Evolutionary conservation across 2,329 filamentous ascomycete species (phyloP).

Genomic region (Cadophora sp.): DNA sequence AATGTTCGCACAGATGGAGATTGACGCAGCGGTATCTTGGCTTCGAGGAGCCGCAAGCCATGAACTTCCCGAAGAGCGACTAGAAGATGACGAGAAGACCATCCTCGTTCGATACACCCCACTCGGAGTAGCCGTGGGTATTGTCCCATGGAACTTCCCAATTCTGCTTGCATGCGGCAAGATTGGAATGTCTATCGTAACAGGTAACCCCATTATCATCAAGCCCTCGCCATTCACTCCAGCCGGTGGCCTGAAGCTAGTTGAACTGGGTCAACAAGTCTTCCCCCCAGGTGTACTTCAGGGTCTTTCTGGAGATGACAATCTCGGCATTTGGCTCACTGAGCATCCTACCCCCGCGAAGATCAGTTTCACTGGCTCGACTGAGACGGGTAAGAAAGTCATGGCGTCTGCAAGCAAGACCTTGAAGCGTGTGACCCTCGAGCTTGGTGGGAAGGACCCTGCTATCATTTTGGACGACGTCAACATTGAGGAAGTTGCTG

Average conservation of each 20-base stretch:
- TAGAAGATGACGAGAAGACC: slow-evolving; percentile 39
- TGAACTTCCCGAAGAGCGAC: slow-evolving; percentile 23
- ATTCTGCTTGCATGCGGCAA: slow-evolving; percentile 57
- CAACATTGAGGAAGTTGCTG: slow-evolving; percentile 50
- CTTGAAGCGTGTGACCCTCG: slow-evolving; percentile 67
- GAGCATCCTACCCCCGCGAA: slow-evolving; percentile 60
- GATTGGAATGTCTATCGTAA: slow-evolving; percentile 55
- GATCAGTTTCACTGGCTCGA: slow-evolving; percentile 75
- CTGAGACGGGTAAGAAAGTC: slow-evolving; percentile 70
- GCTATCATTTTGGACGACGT: slow-evolving; percentile 68
- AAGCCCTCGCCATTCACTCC: slow-evolving; percentile 65
- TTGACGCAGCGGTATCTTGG: slow-evolving; percentile 18
- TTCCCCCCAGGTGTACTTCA: slow-evolving; percentile 64
- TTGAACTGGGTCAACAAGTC: slow-evolving; percentile 55
- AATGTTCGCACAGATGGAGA: slow-evolving; percentile 29
- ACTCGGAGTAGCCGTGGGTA: slow-evolving; percentile 59
- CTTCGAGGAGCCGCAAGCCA: slow-evolving; percentile 9
- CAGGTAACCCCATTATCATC: slow-evolving; percentile 62
- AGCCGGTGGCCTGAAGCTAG: slow-evolving; percentile 58
- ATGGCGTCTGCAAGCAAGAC: slow-evolving; percentile 65
- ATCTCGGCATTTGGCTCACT: slow-evolving; percentile 60
- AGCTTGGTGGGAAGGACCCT: slow-evolving; percentile 70
- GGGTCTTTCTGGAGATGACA: slow-evolving; percentile 59
- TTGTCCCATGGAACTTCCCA: slow-evolving; percentile 67
- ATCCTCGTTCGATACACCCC: slow-evolving; percentile 54